Percentiles rank a stretch among this genome's conserved stretches.
phyloP scores from a whole-genome alignment of 148 eudicot genomes.

The Rhododendron vialii region DNA sequence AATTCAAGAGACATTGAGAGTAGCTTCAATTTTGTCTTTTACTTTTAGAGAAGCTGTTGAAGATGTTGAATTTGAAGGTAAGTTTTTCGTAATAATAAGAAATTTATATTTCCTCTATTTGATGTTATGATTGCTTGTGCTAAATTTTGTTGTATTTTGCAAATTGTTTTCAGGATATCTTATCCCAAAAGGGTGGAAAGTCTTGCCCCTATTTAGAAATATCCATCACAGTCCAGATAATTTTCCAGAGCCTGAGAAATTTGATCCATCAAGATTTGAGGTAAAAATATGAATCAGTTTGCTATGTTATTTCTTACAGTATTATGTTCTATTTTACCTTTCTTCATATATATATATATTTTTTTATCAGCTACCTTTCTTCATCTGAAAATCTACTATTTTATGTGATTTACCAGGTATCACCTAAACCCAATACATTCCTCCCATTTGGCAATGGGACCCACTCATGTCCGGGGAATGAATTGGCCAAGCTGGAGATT shows the following conservation, averaged over 20 bases:
- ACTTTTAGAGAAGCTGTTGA: slow-evolving; percentile 98
- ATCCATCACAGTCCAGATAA: slow-evolving; percentile 68
- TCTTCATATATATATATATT: neutral
- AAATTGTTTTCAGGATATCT: slow-evolving; percentile 47
- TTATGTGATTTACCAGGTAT: slow-evolving; percentile 36
- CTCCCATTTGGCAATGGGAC: slow-evolving; percentile 78
- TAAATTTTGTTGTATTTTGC: neutral
- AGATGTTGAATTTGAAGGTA: slow-evolving; percentile 94
- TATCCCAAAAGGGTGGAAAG: slow-evolving; percentile 83
- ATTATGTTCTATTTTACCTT: neutral
- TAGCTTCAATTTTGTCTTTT: slow-evolving; percentile 87
- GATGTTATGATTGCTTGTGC: neutral
- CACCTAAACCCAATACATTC: slow-evolving; percentile 67
- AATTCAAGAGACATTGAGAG: slow-evolving; percentile 85
- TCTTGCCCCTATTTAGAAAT: slow-evolving; percentile 65
- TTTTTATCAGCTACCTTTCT: no score
- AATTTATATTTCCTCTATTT: neutral
- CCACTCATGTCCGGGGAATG: slow-evolving; percentile 78
- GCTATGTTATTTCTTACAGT: neutral
- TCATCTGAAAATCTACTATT: slow-evolving; percentile 6
- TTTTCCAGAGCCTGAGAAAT: slow-evolving; percentile 62
- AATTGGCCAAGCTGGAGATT: slow-evolving; percentile 65
- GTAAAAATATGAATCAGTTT: slow-evolving; percentile 20
- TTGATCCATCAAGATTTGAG: slow-evolving; percentile 85
- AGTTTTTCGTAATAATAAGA: neutral